Percentiles rank a stretch among this genome's conserved stretches.
Evolutionary conservation across 495 filamentous ascomycete genomes (phyloP).

Genomic region (Haplographium delicatum): DNA sequence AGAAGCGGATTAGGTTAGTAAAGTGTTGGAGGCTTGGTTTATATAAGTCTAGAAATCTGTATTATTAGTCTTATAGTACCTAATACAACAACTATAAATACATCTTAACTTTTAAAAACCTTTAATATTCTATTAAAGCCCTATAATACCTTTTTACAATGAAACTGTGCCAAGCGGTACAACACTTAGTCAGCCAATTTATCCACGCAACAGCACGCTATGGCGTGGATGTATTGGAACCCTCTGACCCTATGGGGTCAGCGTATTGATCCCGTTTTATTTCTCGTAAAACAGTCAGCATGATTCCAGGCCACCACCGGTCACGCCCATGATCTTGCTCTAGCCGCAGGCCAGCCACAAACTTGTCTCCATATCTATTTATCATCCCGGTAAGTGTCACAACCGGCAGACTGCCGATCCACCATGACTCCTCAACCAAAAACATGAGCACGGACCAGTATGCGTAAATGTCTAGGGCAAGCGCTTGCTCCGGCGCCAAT

Average conservation of each 20-base stretch:
- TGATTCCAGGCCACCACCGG: slow-evolving; percentile 9
- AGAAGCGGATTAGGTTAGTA: no score
- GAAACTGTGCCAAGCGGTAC: not conserved
- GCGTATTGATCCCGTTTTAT: slow-evolving; percentile 4
- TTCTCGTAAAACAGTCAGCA: slow-evolving; percentile 8
- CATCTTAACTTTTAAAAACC: no score
- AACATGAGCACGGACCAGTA: slow-evolving; percentile 15
- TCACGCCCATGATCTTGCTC: not conserved
- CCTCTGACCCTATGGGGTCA: slow-evolving; percentile 2
- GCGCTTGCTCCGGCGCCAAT: slow-evolving; percentile 4
- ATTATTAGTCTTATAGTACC: no score
- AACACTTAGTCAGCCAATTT: not conserved
- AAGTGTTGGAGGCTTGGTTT: no score
- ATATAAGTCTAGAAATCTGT: no score
- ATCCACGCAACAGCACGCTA: not conserved
- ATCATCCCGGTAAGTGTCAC: slow-evolving; percentile 8
- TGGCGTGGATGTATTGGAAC: not conserved
- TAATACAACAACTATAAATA: no score
- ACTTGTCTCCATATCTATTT: slow-evolving; percentile 9
- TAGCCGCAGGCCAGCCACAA: not conserved
- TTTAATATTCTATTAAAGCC: no score
- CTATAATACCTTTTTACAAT: not conserved
- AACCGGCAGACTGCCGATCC: slow-evolving; percentile 7
- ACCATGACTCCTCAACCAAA: slow-evolving; percentile 13
- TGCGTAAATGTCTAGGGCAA: slow-evolving; percentile 11